Evolutionary conservation across 192 early-diverging fungal genomes (phyloP).

Genomic region (Umbelopsis sp.): DNA sequence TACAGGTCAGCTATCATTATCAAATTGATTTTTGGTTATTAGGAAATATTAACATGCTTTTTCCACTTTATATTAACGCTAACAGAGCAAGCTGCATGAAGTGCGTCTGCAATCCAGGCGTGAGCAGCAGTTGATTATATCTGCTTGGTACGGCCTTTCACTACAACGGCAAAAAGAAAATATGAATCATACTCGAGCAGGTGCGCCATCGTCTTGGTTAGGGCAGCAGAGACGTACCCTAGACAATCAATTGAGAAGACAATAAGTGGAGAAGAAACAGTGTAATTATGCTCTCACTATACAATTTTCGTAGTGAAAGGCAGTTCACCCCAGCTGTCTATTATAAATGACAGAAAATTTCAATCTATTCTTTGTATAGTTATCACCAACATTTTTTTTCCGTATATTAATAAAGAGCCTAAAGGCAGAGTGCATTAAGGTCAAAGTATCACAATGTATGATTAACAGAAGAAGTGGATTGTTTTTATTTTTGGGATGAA

Average conservation of each 20-base stretch:
- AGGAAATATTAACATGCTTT: not conserved
- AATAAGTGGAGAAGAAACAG: not conserved
- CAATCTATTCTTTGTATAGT: constrained; percentile 2
- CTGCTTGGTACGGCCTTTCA: constrained; percentile 74
- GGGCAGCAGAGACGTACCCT: constrained; percentile 68
- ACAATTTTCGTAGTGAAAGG: not conserved
- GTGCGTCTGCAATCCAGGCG: constrained; percentile 68
- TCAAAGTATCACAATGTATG: not conserved
- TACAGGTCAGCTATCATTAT: constrained; percentile 26
- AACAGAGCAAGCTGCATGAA: constrained; percentile 69
- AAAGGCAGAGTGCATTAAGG: not conserved
- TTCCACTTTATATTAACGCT: not conserved
- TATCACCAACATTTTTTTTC: not conserved
- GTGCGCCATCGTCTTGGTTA: constrained; percentile 68
- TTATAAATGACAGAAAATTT: not conserved
- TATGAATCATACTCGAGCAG: constrained; percentile 50
- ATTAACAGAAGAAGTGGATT: not conserved
- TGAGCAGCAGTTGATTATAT: constrained; percentile 81
- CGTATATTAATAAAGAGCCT: constrained; percentile 5
- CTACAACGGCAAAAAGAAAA: constrained; percentile 38
- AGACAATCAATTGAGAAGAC: constrained; percentile 52
- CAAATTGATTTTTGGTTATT: too few species aligned
- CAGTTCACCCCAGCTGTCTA: not conserved
- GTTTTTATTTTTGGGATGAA: not conserved
- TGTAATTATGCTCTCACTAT: too few species aligned